A percentile compares a stretch with the other conserved stretches of the same genome.
Evolutionary conservation across 2,329 filamentous ascomycete species (phyloP).

Genomic region (Pyrenochaeta sp.): DNA sequence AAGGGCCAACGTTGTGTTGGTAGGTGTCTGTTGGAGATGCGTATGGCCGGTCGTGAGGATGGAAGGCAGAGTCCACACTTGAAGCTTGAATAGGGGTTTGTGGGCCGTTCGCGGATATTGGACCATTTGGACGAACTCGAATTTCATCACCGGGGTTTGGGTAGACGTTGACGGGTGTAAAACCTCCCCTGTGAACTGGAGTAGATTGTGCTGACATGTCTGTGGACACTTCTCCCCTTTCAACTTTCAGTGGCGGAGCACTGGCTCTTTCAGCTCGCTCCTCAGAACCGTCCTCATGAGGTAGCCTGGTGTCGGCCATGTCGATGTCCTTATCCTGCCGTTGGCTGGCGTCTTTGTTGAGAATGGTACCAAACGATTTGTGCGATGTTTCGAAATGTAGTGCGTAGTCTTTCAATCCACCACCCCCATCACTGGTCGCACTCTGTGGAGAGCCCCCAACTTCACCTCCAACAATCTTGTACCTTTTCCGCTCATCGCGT

Average conservation of each 20-base stretch:
- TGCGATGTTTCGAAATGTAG: constrained; percentile 26
- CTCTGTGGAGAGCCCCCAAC: constrained; percentile 27
- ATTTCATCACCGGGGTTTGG: not conserved
- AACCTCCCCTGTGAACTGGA: not conserved
- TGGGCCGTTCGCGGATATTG: not conserved
- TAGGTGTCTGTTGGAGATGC: not conserved
- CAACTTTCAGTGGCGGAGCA: constrained; percentile 7
- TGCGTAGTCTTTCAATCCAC: constrained; percentile 27
- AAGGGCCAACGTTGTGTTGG: not conserved
- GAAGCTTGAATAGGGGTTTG: not conserved
- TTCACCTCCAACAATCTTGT: constrained; percentile 20
- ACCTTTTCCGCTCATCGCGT: constrained; percentile 17
- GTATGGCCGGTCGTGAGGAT: not conserved
- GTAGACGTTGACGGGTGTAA: not conserved
- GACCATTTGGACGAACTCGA: not conserved
- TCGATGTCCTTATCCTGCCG: constrained; percentile 12
- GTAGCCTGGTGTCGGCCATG: constrained; percentile 19
- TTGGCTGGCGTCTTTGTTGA: constrained; percentile 6
- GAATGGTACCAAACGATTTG: constrained; percentile 30
- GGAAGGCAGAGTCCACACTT: not conserved
- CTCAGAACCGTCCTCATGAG: constrained; percentile 21
- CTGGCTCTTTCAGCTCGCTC: constrained; percentile 8
- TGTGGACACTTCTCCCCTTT: not conserved
- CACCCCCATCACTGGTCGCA: constrained; percentile 26
- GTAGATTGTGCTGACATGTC: not conserved